Evolutionary conservation across 345 rosid genomes (phyloP).

Genomic region (Durio zibethinus): DNA sequence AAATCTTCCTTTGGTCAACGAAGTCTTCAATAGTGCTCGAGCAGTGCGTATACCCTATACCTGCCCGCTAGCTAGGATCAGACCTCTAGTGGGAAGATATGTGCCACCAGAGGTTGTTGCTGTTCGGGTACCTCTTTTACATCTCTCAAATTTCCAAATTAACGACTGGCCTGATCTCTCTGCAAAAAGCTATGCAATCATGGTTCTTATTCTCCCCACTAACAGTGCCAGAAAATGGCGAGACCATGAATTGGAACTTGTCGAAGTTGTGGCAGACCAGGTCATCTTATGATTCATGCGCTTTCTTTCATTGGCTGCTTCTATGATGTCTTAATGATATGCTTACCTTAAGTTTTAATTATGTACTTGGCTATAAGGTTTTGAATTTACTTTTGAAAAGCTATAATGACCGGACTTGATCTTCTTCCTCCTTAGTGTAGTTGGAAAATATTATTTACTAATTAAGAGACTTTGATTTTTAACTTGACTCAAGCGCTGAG

Average conservation of each 20-base stretch:
- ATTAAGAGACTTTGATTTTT: not conserved
- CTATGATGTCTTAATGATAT: slow-evolving; percentile 6
- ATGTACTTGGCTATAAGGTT: not conserved
- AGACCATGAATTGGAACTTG: slow-evolving; percentile 90
- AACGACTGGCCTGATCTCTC: slow-evolving; percentile 82
- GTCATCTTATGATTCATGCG: slow-evolving; percentile 34
- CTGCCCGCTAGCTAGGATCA: slow-evolving; percentile 73
- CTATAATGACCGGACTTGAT: not conserved
- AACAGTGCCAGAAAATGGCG: slow-evolving; percentile 87
- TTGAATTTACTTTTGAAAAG: not conserved
- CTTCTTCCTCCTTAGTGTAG: not conserved
- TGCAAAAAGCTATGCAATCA: slow-evolving; percentile 71
- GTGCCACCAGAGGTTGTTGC: slow-evolving; percentile 77
- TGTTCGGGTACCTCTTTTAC: slow-evolving; percentile 88
- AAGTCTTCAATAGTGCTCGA: slow-evolving; percentile 61
- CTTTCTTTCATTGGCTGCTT: not conserved
- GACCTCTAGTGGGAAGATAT: slow-evolving; percentile 62
- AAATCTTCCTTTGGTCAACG: slow-evolving; percentile 51
- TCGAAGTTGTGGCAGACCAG: slow-evolving; percentile 95
- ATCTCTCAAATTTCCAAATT: slow-evolving; percentile 77
- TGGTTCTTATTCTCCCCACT: slow-evolving; percentile 87
- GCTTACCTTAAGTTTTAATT: not conserved
- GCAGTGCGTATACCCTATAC: slow-evolving; percentile 70
- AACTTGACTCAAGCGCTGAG: slow-evolving; percentile 10
- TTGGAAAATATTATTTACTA: not conserved